Percentiles rank a stretch among this genome's conserved stretches.
phyloP scores from a whole-genome alignment of 1,284 basidiomycete species.

The Entoloma clypeatum region DNA sequence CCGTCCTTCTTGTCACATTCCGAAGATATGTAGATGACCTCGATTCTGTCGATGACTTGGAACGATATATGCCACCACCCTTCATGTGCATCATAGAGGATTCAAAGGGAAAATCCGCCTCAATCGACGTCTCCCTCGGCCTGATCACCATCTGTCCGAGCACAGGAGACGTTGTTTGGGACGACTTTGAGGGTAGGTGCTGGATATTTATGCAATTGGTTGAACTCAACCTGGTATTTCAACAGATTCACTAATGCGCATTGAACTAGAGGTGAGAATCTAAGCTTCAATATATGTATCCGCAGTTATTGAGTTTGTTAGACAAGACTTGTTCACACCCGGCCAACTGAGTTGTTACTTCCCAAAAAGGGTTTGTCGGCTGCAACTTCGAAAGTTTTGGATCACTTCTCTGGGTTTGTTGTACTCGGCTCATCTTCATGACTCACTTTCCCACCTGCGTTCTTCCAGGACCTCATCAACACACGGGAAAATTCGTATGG shows the following conservation, averaged over 20 bases:
- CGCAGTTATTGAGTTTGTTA: conserved; percentile 27
- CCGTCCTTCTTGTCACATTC: conserved; percentile 8
- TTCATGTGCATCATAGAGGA: conserved; percentile 76
- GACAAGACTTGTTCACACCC: conserved; percentile 81
- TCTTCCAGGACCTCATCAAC: conserved; percentile 38
- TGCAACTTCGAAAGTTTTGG: conserved; percentile 75
- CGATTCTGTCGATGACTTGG: conserved; percentile 63
- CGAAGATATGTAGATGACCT: conserved; percentile 71
- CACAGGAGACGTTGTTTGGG: conserved; percentile 91
- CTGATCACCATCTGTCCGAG: conserved; percentile 81
- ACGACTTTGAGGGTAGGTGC: conserved; percentile 74
- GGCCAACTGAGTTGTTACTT: conserved; percentile 81
- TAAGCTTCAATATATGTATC: not conserved
- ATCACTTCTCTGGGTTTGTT: conserved; percentile 60
- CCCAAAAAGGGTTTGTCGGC: conserved; percentile 61
- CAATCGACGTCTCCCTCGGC: conserved; percentile 54
- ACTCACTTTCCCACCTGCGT: conserved; percentile 14
- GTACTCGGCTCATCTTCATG: conserved; percentile 3
- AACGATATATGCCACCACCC: conserved; percentile 51
- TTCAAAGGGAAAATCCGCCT: conserved; percentile 39
- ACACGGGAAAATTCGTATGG: conserved; percentile 48
- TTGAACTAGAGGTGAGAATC: conserved; percentile 73
- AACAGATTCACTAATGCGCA: conserved; percentile 74
- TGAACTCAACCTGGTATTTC: conserved; percentile 5
- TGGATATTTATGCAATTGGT: not conserved